Evolutionary conservation across 176 grass and related monocot species (phyloP), one percentile per base, ranked within the genome.

Genomic region (Ensete glaucum): DNA sequence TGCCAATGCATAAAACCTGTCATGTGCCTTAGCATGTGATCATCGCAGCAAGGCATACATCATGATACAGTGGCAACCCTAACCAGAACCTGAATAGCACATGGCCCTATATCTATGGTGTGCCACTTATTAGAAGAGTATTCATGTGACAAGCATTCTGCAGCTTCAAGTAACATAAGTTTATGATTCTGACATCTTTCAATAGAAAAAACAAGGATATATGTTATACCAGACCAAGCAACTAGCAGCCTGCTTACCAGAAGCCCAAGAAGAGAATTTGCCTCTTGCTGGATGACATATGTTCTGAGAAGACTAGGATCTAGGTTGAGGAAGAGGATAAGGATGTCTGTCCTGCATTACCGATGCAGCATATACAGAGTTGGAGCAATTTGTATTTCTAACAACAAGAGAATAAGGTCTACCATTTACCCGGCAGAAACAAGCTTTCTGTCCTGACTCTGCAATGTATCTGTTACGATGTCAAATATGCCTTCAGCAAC

Each of bases 251-350:
- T 71, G 79, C 82, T 80, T 87, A 89, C 92, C 83, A 96, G 74
- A 80, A 92, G 73, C 29, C 80, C 87, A 84, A 96, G 92, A 87
- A 96, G 89, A 77, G 92, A 87, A 77, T 67, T 85, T 64, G 78
- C 81, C 74, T 92, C 85, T 69, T 96, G 86, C 62, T 80, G 69
- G 78, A 84, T 82, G 25, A 91, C 89, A 77, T 83, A 92, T 81
- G 80, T 65, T 79, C 82, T 85, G 16, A 85, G 72, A 66, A 92
- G 77, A 72, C 82, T 78, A 82, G 89, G 69, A 74, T 96, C 85
- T 85, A 82, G 75, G 81, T 85, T 80, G 79, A 96, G 78, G 85
- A 89, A 89, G 78, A 92, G 67, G 57, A 73, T 58, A 57, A 96
- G 81, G 81, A 96, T 96, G 48, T 75, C 76, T 85, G 81, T 72